Base-by-base conservation (phyloP, 495 filamentous ascomycete species). In the Neurospora intermedia region DNA sequence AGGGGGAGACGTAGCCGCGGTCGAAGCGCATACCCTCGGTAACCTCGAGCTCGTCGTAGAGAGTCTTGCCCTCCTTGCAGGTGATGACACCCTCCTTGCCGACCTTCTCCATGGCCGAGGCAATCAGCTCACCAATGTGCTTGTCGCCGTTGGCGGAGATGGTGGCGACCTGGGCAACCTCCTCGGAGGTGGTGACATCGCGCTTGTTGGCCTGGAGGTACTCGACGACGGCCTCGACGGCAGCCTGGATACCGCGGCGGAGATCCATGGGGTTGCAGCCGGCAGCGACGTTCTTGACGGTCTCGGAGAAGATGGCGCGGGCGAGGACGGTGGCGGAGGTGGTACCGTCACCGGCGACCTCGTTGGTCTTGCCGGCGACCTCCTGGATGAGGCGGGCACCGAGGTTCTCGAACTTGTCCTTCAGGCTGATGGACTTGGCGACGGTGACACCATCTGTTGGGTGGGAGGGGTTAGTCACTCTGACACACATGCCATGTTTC, bases 191-290 rank as follows among this genome's bases (percentile, higher is more conserved):
- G 74, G 96, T 99, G 83, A 99, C 96, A 84, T 97, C 93, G 75
- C 93, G 91, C 89, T 94, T 96, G 87, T 99, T 94, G 82, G 90
- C 86, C 86, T 93, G 91, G 75, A 99, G 88, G 84, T 93, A 99
- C 79, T 96, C 89, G 72, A 98, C 94, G 71, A 96, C 96, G 73
- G 94, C 91, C 41, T 97, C 93, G 72, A 98, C 95, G 62, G 95
- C 96, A 76, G 95, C 93, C 85, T 99, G 96, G 75, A 94, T 98
- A 81, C 96, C 96, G 77, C 96, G 89, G 80, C 96, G 90, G 76
- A 99, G 90, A 82, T 99, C 96, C 96, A 99, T 99, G 73, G 96
- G 96, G 87, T 98, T 99, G 91, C 96, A 99, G 76, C 96, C 96
- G 73, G 96, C 96, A 76, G 96, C 96, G 76, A 99, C 96, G 83